These are phyloP conservation scores for Syncephalis plumigaleata DNA, from an alignment of 371 early-diverging fungal genomes.

Conservation along the genomic window DNA sequence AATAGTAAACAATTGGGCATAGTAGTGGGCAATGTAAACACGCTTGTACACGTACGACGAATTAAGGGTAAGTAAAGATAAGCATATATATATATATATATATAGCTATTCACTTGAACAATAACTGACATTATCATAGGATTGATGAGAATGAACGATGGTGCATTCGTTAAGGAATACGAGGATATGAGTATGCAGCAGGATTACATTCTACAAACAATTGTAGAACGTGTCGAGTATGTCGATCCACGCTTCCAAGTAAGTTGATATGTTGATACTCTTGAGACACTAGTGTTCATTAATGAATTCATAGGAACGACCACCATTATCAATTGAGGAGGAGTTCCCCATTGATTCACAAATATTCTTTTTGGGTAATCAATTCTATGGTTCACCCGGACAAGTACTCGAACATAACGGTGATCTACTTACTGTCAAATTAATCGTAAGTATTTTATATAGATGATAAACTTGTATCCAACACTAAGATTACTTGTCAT, in stretches of 20 bases:
- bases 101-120: too few relatives aligned
- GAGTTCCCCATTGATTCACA: slow-evolving; percentile 48
- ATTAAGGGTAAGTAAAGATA: slow-evolving; percentile 25
- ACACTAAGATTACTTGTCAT: slow-evolving; percentile 1
- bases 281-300: too few relatives aligned
- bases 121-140: slow-evolving; percentile 12
- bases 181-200: slow-evolving; percentile 37
- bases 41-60: slow-evolving; percentile 45
- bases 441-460: not conserved
- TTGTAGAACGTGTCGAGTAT: slow-evolving; percentile 32
- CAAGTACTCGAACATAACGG: slow-evolving; percentile 25
- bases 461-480: not conserved
- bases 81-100: too few relatives aligned
- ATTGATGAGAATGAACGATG: slow-evolving; percentile 53
- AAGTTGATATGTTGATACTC: too few relatives aligned
- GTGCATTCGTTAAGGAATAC: slow-evolving; percentile 73
- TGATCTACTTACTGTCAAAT: not conserved
- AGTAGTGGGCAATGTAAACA: slow-evolving; percentile 45
- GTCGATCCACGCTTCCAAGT: slow-evolving; percentile 53
- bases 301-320: slow-evolving; percentile 20
- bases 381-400: slow-evolving; percentile 53
- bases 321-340: slow-evolving; percentile 26
- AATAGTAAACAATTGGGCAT: slow-evolving; percentile 40
- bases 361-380: slow-evolving; percentile 48
- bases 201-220: slow-evolving; percentile 46